Evolutionary conservation across 2,329 filamentous ascomycete genomes (phyloP).

Genomic region (Penicillium sp.): DNA sequence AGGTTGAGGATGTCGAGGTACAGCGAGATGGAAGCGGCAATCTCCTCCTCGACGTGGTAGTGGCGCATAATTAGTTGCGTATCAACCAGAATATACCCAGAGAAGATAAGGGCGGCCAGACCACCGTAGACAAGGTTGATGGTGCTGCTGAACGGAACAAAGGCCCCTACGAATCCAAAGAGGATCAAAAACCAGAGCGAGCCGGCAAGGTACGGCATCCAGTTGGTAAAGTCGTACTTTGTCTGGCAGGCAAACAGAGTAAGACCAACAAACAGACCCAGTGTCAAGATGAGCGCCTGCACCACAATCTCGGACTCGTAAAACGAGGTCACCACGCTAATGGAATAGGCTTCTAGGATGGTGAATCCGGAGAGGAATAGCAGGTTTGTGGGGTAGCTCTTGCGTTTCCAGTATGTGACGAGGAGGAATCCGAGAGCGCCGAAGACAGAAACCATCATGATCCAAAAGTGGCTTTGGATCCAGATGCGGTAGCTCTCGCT

Average conservation of each 20-base stretch:
- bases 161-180: constrained; percentile 89
- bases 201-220: constrained; percentile 95
- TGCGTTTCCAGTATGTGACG: constrained; percentile 93
- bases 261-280: constrained; percentile 67
- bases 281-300: constrained; percentile 84
- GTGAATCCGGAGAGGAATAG: constrained; percentile 92
- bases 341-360: constrained; percentile 86
- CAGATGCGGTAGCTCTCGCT: constrained; percentile 77
- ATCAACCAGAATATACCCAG: constrained; percentile 92
- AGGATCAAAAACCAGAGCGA: constrained; percentile 87
- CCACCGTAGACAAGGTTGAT: constrained; percentile 85
- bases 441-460: constrained; percentile 87
- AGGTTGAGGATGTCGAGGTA: constrained; percentile 97
- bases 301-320: constrained; percentile 84
- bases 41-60: constrained; percentile 98
- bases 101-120: constrained; percentile 84
- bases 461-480: constrained; percentile 82
- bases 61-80: constrained; percentile 95
- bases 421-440: constrained; percentile 83
- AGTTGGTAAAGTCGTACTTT: constrained; percentile 97
- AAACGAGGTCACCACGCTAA: constrained; percentile 91
- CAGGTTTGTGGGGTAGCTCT: constrained; percentile 92
- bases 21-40: constrained; percentile 89
- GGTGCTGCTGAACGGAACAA: constrained; percentile 83
- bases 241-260: constrained; percentile 92